Evolutionary conservation across 2,329 filamentous ascomycete species (phyloP), one percentile per base, ranked within the genome.

Genomic region (Salinomyces thailandicus): DNA sequence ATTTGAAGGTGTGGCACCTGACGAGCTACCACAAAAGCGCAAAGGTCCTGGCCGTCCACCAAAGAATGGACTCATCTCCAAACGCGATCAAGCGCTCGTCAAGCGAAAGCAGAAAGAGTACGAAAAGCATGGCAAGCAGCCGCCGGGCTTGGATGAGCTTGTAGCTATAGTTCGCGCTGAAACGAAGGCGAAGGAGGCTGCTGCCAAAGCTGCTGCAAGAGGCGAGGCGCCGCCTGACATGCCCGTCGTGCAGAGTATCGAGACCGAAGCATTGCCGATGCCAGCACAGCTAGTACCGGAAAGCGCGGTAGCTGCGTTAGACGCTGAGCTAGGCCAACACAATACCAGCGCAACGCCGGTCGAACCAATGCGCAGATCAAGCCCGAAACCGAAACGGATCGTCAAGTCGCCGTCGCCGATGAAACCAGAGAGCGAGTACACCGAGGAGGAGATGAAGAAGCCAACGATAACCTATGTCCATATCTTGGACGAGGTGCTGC

Each of bases 11-110:
- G 42, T 57, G 11, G 46, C 52, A 6, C 47, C 49, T 5, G 53
- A 53, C 26, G 49, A 60, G 29, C 60, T 67, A 5, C 60, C 75
- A 18, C 72, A 75, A 18, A 81, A 75, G 60, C 79, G 81, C 44
- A 77, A 82, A 47, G 83, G 83, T 11, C 83, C 83, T 7, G 83
- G 83, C n/a, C 68, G 83, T 36, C 83, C 83, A 14, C 83, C 83
- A 0, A 87, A 87, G 62, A 82, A 87, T 51, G 83, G 83, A 18
- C 72, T 85, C 54, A 84, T 86, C 75, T 87, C 82, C 1, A 86
- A 86, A 60, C 70, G 83, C 38, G 79, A 86, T 38, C 47, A 56
- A 40, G 42, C 52, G 5, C 48, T 51, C 18, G 51, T 55, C 31
- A 57, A 53, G 35, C 47, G 51, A 20, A 64, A 42, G 49, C 52